A percentile compares a stretch with the other conserved stretches of the same genome.
Evolutionary conservation across 139 green algal genomes (phyloP).

Genomic region (Volvox reticuliferus): DNA sequence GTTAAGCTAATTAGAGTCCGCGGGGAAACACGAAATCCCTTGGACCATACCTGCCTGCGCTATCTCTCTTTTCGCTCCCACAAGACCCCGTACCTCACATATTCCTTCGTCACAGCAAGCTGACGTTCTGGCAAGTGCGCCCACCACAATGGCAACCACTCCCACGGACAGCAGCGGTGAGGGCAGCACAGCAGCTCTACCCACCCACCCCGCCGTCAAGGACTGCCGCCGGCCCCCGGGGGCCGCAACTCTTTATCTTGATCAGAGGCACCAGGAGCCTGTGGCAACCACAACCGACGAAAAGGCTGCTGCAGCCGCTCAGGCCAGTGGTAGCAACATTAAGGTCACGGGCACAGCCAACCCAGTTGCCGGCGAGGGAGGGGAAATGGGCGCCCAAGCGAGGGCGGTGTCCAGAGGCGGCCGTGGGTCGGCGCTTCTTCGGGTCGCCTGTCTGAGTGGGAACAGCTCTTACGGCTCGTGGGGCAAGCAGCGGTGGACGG

Average conservation of each 20-base stretch:
- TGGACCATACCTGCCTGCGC: no score
- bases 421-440: neutral
- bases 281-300: neutral
- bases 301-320: neutral
- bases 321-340: neutral
- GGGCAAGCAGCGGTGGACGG: neutral
- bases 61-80: no score
- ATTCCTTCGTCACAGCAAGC: neutral
- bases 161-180: neutral
- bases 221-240: neutral
- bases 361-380: neutral
- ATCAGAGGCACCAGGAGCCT: neutral
- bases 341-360: neutral
- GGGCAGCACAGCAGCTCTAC: neutral
- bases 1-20: no score
- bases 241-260: neutral
- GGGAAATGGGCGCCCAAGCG: neutral
- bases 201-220: neutral
- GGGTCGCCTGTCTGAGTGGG: constrained; percentile 16
- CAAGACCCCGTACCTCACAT: neutral
- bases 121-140: neutral
- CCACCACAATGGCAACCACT: neutral
- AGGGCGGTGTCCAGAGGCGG: neutral
- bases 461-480: neutral
- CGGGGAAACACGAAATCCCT: no score